Base-by-base conservation (phyloP, 176 grass and related monocot species). In the Rhipidocladum racemiflorum region DNA sequence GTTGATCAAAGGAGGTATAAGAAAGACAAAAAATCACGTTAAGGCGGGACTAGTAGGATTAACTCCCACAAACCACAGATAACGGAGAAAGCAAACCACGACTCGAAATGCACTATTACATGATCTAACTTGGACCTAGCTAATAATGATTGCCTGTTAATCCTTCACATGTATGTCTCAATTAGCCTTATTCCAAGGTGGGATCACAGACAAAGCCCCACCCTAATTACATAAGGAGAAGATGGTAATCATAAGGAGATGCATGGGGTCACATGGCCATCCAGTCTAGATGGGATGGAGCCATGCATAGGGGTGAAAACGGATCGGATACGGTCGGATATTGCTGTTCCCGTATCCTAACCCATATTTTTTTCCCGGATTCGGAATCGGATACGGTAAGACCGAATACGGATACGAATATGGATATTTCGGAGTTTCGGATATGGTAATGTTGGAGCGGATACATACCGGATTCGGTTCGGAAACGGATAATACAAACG, bases 101-200 rank as follows among this genome's bases (percentile, higher is more conserved):
- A 10, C 20, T n/a, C 53, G 9, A 10, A 55, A 9, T n/a, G 8
- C 53, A 23, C 21, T 56, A 23, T 4, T 11, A 56, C 10, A n/a
- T 1, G 53, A 56, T 23, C 53, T 23, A 54, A 55, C 51, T 53
- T 18, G 50, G 10, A 55, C 8, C 53, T 55, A 23, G 54, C 54
- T 17, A 28, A 39, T 6, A 28, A 66, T 66, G 71, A 84, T 84
- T 27, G 66, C 38, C 5, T 46, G 36, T 4, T 43, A 71, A 54
- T 6, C 68, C 68, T 75, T 84, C 81, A 12, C 81, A 55, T 66
- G 81, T 4, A 53, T 20, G 49, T 53, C 48, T 68, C 48, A 59
- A 76, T 68, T 68, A 84, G 44, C 27, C 18, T 30, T 76, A 38
- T 68, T 76, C 72, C 61, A 36, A 68, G 62, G 38, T 84, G 72